phyloP scores from a whole-genome alignment of 1,284 basidiomycete species.

The Marasmius tenuissimus region DNA sequence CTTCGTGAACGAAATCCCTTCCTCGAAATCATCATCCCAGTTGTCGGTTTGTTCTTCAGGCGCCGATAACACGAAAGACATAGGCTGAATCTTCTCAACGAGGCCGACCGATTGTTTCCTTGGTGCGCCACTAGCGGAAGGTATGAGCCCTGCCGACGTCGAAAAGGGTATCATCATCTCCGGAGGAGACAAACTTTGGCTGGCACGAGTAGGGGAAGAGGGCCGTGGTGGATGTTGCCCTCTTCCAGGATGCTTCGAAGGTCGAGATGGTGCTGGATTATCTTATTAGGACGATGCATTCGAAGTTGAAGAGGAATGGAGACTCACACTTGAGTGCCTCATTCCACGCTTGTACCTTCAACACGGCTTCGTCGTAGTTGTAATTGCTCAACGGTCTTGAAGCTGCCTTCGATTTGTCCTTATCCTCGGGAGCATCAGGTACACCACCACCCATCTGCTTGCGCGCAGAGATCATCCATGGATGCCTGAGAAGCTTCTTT shows the following conservation, averaged over 20 bases:
- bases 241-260: slow-evolving; percentile 60
- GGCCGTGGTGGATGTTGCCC: slow-evolving; percentile 29
- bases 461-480: slow-evolving; percentile 91
- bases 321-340: slow-evolving; percentile 86
- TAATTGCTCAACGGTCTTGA: slow-evolving; percentile 67
- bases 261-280: slow-evolving; percentile 52
- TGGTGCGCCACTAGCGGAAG: slow-evolving; percentile 24
- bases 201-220: slow-evolving; percentile 36
- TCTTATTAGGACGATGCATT: slow-evolving; percentile 9
- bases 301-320: background rate
- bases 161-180: slow-evolving; percentile 25
- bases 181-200: background rate
- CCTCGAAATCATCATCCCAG: slow-evolving; percentile 98
- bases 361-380: slow-evolving; percentile 91
- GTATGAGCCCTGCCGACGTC: slow-evolving; percentile 26
- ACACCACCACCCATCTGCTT: slow-evolving; percentile 63
- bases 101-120: slow-evolving; percentile 38
- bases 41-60: slow-evolving; percentile 88
- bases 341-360: slow-evolving; percentile 98
- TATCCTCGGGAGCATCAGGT: slow-evolving; percentile 30
- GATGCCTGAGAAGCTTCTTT: slow-evolving; percentile 89
- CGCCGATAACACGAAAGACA: slow-evolving; percentile 56
- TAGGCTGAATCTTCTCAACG: slow-evolving; percentile 60
- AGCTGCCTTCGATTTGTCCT: slow-evolving; percentile 2
- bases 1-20: slow-evolving; percentile 86